A percentile compares a stretch with the other conserved stretches of the same genome.
These are phyloP conservation scores for Lactifluus rugatus DNA, from an alignment of 768 basidiomycete genomes.

Conservation along the genomic window DNA sequence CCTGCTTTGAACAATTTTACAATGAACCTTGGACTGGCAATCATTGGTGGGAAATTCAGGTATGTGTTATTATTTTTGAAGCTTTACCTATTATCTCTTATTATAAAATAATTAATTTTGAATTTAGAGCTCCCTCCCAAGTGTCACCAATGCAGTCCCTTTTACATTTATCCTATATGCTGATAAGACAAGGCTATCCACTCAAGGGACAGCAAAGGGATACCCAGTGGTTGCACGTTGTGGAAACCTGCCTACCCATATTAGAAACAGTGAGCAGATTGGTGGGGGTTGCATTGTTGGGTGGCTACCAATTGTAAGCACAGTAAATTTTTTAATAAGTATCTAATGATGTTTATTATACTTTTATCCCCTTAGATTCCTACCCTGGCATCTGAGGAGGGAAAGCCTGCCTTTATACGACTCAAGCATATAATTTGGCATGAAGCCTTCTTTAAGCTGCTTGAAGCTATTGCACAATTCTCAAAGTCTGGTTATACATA, in stretches of 20 bases:
- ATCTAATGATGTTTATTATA: too few species aligned
- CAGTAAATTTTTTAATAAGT: too few species aligned
- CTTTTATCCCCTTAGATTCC: too few species aligned
- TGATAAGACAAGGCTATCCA: conserved; percentile 20
- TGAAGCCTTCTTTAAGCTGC: conserved; percentile 13
- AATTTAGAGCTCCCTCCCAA: too few species aligned
- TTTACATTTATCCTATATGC: conserved; percentile 14
- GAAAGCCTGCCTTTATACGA: conserved; percentile 7
- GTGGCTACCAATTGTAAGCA: conserved; percentile 25
- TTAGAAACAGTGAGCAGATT: conserved; percentile 1
- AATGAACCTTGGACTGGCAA: not conserved
- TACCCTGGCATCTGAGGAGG: too few species aligned
- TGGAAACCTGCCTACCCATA: conserved; percentile 14
- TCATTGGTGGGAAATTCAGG: not conserved
- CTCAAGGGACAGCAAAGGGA: conserved; percentile 16
- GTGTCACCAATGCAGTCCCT: too few species aligned
- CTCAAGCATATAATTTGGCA: conserved; percentile 23
- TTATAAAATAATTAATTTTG: too few species aligned
- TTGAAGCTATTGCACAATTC: conserved; percentile 2
- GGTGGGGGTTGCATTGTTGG: conserved; percentile 21
- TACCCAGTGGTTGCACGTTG: conserved; percentile 19
- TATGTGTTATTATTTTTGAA: too few species aligned
- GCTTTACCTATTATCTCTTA: too few species aligned
- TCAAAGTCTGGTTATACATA: conserved; percentile 17
- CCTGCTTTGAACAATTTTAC: not conserved